Evolutionary conservation across 2,329 filamentous ascomycete species (phyloP).

Genomic region (Orbilia ellipsospora): DNA sequence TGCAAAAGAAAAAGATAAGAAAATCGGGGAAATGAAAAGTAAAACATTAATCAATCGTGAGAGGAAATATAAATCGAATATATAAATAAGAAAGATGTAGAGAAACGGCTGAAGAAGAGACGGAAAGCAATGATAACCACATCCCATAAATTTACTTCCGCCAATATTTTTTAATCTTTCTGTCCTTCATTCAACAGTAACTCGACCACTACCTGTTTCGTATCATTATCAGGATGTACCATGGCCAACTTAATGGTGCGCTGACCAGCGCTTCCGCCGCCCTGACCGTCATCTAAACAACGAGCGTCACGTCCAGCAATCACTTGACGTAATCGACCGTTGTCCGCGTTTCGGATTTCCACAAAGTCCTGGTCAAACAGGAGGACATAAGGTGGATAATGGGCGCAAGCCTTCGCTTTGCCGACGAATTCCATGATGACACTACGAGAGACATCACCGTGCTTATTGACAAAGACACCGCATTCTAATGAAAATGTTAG

Average conservation of each 20-base stretch:
- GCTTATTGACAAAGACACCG: slow-evolving; percentile 97
- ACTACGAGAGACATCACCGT: slow-evolving; percentile 91
- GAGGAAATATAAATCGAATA: neutral
- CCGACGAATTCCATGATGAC: slow-evolving; percentile 99
- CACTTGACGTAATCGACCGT: slow-evolving; percentile 90
- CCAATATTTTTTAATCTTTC: slow-evolving; percentile 63
- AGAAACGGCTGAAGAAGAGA: neutral
- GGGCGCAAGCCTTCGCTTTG: slow-evolving; percentile 83
- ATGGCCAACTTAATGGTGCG: slow-evolving; percentile 93
- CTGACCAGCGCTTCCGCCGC: slow-evolving; percentile 70
- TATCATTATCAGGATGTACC: slow-evolving; percentile 88
- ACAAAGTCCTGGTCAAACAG: slow-evolving; percentile 97
- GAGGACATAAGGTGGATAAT: slow-evolving; percentile 90
- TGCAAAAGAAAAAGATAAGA: slow-evolving; percentile 25
- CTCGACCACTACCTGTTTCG: slow-evolving; percentile 89
- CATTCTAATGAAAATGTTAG: slow-evolving; percentile 70
- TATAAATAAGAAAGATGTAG: neutral
- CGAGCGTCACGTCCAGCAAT: slow-evolving; percentile 91
- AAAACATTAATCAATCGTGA: neutral
- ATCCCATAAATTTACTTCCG: neutral
- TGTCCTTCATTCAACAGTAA: slow-evolving; percentile 91
- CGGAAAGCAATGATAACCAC: no score
- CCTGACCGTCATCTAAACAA: slow-evolving; percentile 85
- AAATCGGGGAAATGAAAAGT: neutral
- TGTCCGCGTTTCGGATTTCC: slow-evolving; percentile 95